Conservation (phyloP, 495 filamentous ascomycete genomes). For the Baudoinia panamericana region DNA sequence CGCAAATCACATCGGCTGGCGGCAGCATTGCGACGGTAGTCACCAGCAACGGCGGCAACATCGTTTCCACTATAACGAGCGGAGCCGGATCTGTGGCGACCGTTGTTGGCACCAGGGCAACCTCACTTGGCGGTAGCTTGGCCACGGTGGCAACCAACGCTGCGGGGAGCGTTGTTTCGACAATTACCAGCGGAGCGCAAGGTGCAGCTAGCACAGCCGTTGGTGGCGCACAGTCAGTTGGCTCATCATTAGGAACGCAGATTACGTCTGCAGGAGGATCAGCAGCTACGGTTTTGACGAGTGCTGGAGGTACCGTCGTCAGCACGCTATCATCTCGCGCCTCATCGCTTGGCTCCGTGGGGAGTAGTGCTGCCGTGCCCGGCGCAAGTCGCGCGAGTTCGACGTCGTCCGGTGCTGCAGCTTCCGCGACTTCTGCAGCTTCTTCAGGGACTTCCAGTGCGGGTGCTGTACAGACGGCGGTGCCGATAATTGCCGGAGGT, state of each 20-base stretch:
- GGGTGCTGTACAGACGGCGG: constrained; percentile 1
- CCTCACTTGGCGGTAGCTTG: background rate
- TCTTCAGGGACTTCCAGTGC: background rate
- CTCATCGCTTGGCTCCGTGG: background rate
- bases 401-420: background rate
- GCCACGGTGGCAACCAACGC: constrained; percentile 1
- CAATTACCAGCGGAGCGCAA: background rate
- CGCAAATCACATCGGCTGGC: constrained; percentile 1
- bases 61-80: constrained; percentile 1
- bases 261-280: no score
- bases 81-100: constrained; percentile 14
- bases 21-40: background rate
- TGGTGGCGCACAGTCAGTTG: no score
- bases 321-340: background rate
- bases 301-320: background rate
- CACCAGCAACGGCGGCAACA: constrained; percentile 1
- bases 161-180: background rate
- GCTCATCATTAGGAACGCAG: no score
- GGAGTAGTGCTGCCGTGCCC: background rate
- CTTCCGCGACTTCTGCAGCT: background rate
- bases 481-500: constrained; percentile 2
- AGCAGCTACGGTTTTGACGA: background rate
- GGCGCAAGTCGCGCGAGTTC: background rate
- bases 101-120: background rate
- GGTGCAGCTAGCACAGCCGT: background rate